These are phyloP conservation scores for Sporothrix dimorphospora DNA, from an alignment of 2,329 filamentous ascomycete species.

Conservation along the genomic window DNA sequence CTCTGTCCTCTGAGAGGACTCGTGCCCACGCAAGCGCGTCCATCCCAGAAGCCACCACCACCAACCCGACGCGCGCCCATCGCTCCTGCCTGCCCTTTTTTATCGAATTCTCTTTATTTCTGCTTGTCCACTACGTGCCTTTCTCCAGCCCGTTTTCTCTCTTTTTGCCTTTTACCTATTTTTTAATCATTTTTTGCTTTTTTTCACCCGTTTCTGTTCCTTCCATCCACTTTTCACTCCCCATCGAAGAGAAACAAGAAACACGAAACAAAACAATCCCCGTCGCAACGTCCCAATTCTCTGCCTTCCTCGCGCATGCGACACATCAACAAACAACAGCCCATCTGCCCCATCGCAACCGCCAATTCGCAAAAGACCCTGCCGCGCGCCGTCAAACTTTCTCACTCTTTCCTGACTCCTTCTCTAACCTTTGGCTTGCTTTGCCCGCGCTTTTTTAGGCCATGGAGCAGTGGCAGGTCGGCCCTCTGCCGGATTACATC, in stretches of 20 bases:
- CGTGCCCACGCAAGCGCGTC: slow-evolving; percentile 26
- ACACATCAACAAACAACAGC: neutral
- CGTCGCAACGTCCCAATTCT: neutral
- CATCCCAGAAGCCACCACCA: slow-evolving; percentile 6
- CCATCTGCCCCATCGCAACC: neutral
- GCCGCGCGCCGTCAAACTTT: neutral
- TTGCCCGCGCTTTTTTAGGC: slow-evolving; percentile 42
- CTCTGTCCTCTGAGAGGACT: neutral
- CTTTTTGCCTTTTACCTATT: neutral
- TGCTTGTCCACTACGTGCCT: slow-evolving; percentile 4
- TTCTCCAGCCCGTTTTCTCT: neutral
- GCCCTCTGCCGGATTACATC: slow-evolving; percentile 63
- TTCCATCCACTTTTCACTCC: neutral
- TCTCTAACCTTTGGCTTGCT: slow-evolving; percentile 16
- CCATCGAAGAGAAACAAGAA: neutral
- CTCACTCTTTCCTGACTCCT: slow-evolving; percentile 3
- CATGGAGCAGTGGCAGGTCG: slow-evolving; percentile 66
- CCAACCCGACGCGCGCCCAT: slow-evolving; percentile 1
- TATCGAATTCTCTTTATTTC: slow-evolving; percentile 9
- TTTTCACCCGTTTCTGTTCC: neutral
- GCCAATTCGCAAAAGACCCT: neutral
- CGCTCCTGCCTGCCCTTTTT: neutral
- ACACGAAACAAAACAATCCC: slow-evolving; percentile 14
- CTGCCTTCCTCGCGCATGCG: neutral
- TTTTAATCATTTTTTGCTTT: neutral